Conservation (phyloP, 1,139 yeast species). For the Yamadazyma conglobata region DNA sequence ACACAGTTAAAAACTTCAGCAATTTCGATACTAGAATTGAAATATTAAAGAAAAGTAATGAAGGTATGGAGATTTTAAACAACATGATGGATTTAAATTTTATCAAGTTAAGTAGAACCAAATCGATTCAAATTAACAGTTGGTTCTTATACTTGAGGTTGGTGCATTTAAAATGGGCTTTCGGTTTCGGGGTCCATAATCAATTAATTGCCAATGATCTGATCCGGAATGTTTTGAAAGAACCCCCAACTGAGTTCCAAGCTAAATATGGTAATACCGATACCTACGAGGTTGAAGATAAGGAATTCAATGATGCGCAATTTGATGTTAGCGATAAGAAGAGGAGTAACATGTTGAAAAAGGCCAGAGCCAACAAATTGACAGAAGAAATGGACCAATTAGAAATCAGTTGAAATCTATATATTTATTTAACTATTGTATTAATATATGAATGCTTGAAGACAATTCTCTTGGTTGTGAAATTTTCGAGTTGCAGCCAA, state of each 20-base stretch:
- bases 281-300: slow-evolving; percentile 16
- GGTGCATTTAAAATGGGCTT: slow-evolving; percentile 67
- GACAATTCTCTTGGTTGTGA: too few relatives aligned
- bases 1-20: slow-evolving; percentile 46
- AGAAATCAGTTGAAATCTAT: slow-evolving; percentile 10
- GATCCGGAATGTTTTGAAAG: slow-evolving; percentile 42
- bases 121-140: slow-evolving; percentile 56
- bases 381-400: slow-evolving; percentile 28
- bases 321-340: slow-evolving; percentile 26
- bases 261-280: slow-evolving; percentile 23
- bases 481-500: slow-evolving; percentile 4
- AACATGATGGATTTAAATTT: slow-evolving; percentile 41
- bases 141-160: slow-evolving; percentile 66
- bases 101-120: slow-evolving; percentile 52
- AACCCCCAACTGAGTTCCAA: slow-evolving; percentile 35
- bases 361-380: slow-evolving; percentile 34
- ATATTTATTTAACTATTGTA: too few relatives aligned
- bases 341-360: slow-evolving; percentile 30
- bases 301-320: slow-evolving; percentile 12
- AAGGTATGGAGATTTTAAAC: slow-evolving; percentile 40
- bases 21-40: slow-evolving; percentile 36
- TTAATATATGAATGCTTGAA: neutral
- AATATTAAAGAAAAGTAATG: slow-evolving; percentile 32
- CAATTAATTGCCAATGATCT: slow-evolving; percentile 54
- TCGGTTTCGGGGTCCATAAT: slow-evolving; percentile 62